Base-by-base conservation (phyloP, 2,329 filamentous ascomycete species). In the Sporothrix variecibatus region DNA sequence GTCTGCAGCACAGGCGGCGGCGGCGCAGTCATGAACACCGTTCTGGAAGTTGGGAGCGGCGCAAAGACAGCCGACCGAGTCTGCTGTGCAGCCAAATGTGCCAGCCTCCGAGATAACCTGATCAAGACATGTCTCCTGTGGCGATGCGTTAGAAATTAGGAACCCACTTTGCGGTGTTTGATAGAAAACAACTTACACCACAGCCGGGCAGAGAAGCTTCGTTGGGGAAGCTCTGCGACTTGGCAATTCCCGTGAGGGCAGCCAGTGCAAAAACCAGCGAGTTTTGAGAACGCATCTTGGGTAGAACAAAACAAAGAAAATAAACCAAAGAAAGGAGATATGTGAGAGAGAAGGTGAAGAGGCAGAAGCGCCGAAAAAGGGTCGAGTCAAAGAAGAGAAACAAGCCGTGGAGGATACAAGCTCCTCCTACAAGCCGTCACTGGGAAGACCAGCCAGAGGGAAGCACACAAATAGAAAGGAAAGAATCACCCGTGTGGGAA, bases 71-170 rank as follows among this genome's bases (percentile, higher is more conserved):
- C 71, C 69, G 1, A 68, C 56, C 8, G 74, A 67, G 26, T 60
- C 75, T 3, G 34, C 72, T 4, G 60, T 15, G 34, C 78, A 78
- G 2, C 75, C 75, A 49, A 77, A 72, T 1, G 75, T 51, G 12
- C 71, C 17, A 3, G 70, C 72, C 43, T 76, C 51, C n/a, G 56
- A 43, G 17, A 76, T 58, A 40, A 77, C 26, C 17, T 11, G n/a
- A 71, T 74, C 72, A 28, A 78, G 67, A 60, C 77, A 78, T 46
- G 76, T 76, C 78, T 78, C 49, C 77, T 78, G 26, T 46, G 2
- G 11, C 2, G 9, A 23, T 9, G 11, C n/a, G 43, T 72, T 56
- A 75, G 73, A 23, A 28, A 40, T 28, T 3, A 43, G 7, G 12
- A 9, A 26, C 49, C 2, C 2, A 20, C 7, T 3, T 71, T 12